Conservation (phyloP, 1,284 basidiomycete genomes). For the Ustilago shanxiensis region DNA sequence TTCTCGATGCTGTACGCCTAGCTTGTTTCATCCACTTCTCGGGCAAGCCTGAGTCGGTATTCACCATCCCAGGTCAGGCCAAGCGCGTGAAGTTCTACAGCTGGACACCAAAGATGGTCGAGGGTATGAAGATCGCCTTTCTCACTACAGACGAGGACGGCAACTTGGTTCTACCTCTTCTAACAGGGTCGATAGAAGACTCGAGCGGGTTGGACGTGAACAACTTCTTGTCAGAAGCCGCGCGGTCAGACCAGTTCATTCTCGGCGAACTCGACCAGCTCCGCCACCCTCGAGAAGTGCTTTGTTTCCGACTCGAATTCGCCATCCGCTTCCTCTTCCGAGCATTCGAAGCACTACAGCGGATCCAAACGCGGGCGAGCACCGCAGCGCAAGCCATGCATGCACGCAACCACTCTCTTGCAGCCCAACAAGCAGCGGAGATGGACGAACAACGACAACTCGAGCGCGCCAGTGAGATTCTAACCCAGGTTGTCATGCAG, state of each 20-base stretch:
- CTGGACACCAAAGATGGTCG: conserved; percentile 47
- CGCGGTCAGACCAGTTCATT: conserved; percentile 39
- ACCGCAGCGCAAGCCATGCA: conserved; percentile 41
- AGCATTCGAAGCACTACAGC: conserved; percentile 35
- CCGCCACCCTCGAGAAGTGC: conserved; percentile 29
- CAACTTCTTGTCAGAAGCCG: conserved; percentile 22
- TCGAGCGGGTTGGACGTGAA: conserved; percentile 13
- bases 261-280: conserved; percentile 26
- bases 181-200: conserved; percentile 1
- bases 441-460: conserved; percentile 45
- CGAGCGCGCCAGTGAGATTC: conserved; percentile 38
- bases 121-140: conserved; percentile 36
- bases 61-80: conserved; percentile 38
- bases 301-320: conserved; percentile 41
- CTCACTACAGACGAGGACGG: conserved; percentile 19
- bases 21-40: conserved; percentile 54
- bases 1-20: conserved; percentile 50
- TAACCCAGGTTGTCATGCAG: conserved; percentile 48
- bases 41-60: conserved; percentile 52
- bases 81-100: conserved; percentile 28
- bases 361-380: conserved; percentile 34
- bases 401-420: conserved; percentile 2
- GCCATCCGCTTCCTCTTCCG: conserved; percentile 34
- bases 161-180: conserved; percentile 25
- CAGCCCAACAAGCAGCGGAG: conserved; percentile 35